Conservation (phyloP, 345 rosid genomes). For the Aethionema arabicum region DNA sequence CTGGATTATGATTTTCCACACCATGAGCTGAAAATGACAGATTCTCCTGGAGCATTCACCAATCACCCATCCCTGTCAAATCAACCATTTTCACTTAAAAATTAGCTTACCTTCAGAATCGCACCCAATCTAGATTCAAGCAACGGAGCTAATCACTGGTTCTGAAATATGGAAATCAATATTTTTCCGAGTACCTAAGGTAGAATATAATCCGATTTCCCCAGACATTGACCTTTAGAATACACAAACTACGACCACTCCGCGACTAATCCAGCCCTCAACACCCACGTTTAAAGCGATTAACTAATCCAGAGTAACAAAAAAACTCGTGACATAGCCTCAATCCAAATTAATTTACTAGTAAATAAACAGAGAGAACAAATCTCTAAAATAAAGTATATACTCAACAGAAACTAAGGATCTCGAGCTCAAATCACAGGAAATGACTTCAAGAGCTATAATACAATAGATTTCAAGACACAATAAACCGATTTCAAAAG, state of each 20-base stretch:
- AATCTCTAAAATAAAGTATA: neutral
- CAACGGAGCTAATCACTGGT: neutral
- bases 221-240: neutral
- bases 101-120: neutral
- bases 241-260: constrained; percentile 6
- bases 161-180: constrained; percentile 1
- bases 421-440: constrained; percentile 3
- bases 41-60: constrained; percentile 27
- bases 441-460: constrained; percentile 11
- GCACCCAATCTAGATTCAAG: neutral
- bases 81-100: neutral
- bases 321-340: neutral
- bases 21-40: constrained; percentile 23
- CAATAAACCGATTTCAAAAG: neutral
- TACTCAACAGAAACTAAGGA: neutral
- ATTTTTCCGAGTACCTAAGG: neutral
- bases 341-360: neutral
- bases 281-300: neutral
- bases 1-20: constrained; percentile 1
- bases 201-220: neutral
- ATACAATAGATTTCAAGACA: neutral
- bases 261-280: constrained; percentile 9
- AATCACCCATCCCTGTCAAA: constrained; percentile 3
- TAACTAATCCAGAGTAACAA: neutral
- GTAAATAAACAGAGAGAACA: neutral